Conservation (phyloP, 2,329 filamentous ascomycete species). For the Colletotrichum ledebouriae region DNA sequence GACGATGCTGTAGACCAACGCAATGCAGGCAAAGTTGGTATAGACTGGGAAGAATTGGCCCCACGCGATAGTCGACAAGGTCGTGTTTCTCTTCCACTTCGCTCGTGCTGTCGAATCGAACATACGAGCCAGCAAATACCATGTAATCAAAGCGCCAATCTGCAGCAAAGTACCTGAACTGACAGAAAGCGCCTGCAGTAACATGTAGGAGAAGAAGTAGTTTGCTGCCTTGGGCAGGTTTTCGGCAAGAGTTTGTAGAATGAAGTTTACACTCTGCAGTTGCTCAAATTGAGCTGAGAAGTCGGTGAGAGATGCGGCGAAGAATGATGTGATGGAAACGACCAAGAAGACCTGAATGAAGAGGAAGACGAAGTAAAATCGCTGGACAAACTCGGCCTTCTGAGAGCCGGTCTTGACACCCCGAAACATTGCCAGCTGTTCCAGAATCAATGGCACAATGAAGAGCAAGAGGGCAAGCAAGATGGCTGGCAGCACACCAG, state of each 20-base stretch:
- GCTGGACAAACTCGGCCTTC: constrained; percentile 85
- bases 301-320: constrained; percentile 73
- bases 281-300: constrained; percentile 66
- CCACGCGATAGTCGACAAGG: constrained; percentile 84
- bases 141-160: constrained; percentile 80
- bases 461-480: constrained; percentile 82
- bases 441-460: constrained; percentile 85
- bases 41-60: constrained; percentile 96
- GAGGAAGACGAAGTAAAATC: constrained; percentile 93
- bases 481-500: constrained; percentile 87
- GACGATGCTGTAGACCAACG: constrained; percentile 88
- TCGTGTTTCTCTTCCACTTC: constrained; percentile 90
- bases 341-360: constrained; percentile 97
- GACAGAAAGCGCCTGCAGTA: constrained; percentile 91
- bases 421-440: constrained; percentile 78
- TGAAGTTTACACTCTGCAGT: constrained; percentile 69
- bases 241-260: constrained; percentile 79
- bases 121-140: constrained; percentile 85
- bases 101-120: constrained; percentile 84
- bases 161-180: constrained; percentile 92
- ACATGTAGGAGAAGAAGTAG: constrained; percentile 99
- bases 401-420: constrained; percentile 87
- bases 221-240: constrained; percentile 90
- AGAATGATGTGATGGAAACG: constrained; percentile 85
- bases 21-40: constrained; percentile 96